phyloP scores from a whole-genome alignment of 352 stramenopile genomes.

The Phytopythium delawarense region DNA sequence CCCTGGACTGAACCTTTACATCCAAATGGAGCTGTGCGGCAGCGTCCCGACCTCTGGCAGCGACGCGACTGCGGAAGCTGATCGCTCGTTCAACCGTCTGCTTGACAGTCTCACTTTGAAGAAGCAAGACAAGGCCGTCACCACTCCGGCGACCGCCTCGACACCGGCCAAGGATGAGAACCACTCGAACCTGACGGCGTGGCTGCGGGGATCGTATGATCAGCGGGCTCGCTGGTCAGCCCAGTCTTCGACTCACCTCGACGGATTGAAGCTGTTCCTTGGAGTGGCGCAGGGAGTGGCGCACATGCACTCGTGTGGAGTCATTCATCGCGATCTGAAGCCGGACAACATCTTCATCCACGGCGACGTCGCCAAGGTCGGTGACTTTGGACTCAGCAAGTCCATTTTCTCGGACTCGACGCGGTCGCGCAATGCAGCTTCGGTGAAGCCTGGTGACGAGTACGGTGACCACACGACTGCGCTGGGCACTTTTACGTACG shows the following conservation, averaged over 20 bases:
- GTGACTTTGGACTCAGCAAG: slow-evolving; percentile 68
- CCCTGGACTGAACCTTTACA: slow-evolving; percentile 59
- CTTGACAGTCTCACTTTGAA: slow-evolving; percentile 30
- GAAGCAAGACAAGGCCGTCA: background rate
- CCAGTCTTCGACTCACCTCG: slow-evolving; percentile 39
- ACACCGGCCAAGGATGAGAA: slow-evolving; percentile 19
- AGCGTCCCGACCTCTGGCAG: slow-evolving; percentile 5
- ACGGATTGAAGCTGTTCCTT: slow-evolving; percentile 61
- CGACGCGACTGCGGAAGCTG: slow-evolving; percentile 12
- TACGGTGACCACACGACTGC: slow-evolving; percentile 70
- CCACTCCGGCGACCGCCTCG: background rate
- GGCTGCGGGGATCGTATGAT: slow-evolving; percentile 64
- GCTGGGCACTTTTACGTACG: slow-evolving; percentile 80
- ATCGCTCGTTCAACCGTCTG: slow-evolving; percentile 44
- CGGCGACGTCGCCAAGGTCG: slow-evolving; percentile 55
- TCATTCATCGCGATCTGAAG: slow-evolving; percentile 76
- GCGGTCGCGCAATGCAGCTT: background rate
- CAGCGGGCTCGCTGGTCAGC: slow-evolving; percentile 33
- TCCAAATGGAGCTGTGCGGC: slow-evolving; percentile 76
- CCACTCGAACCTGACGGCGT: slow-evolving; percentile 60
- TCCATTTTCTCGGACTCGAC: slow-evolving; percentile 36
- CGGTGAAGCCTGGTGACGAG: slow-evolving; percentile 14
- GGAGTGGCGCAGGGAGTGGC: slow-evolving; percentile 63
- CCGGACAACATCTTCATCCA: slow-evolving; percentile 77
- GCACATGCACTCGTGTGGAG: slow-evolving; percentile 68